phyloP scores from a whole-genome alignment of 1,284 basidiomycete species.

The Agaricales sp. region DNA sequence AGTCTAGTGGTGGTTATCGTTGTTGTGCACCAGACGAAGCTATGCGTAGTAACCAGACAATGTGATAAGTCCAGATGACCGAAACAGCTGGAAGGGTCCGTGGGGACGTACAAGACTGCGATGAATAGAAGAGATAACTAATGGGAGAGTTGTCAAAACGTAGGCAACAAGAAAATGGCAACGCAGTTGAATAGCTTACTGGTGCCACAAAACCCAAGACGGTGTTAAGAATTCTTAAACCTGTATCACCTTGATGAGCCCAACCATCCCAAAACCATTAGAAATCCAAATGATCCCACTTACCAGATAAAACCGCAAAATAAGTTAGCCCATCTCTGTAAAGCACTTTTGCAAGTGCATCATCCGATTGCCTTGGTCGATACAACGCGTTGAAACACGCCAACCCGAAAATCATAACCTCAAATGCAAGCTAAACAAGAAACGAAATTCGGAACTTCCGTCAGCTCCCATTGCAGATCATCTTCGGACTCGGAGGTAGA shows the following conservation, averaged over 20 bases:
- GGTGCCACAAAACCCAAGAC: conserved; percentile 16
- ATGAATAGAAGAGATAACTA: conserved; percentile 15
- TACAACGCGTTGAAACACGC: conserved; percentile 26
- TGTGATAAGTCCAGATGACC: not conserved
- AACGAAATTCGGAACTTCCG: not conserved
- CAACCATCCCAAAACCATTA: not conserved
- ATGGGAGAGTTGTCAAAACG: not conserved
- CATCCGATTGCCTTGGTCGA: conserved; percentile 17
- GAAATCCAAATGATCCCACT: conserved; percentile 1
- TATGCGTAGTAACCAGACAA: conserved; percentile 9
- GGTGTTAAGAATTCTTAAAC: conserved; percentile 20
- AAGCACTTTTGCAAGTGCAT: conserved; percentile 17
- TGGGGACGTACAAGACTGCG: conserved; percentile 17
- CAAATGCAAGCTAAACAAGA: conserved; percentile 22
- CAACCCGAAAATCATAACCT: conserved; percentile 24
- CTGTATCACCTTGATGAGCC: conserved; percentile 10
- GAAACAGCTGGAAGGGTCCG: no score
- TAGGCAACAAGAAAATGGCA: no score
- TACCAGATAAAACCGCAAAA: conserved; percentile 16
- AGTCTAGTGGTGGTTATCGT: conserved; percentile 27
- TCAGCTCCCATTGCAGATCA: not conserved
- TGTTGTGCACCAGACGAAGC: conserved; percentile 28
- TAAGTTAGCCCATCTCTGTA: conserved; percentile 26
- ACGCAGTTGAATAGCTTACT: no score
- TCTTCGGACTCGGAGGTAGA: conserved; percentile 16